Evolutionary conservation across 345 rosid genomes (phyloP), one percentile per base, ranked within the genome.

Genomic region (Leavenworthia alabamica): DNA sequence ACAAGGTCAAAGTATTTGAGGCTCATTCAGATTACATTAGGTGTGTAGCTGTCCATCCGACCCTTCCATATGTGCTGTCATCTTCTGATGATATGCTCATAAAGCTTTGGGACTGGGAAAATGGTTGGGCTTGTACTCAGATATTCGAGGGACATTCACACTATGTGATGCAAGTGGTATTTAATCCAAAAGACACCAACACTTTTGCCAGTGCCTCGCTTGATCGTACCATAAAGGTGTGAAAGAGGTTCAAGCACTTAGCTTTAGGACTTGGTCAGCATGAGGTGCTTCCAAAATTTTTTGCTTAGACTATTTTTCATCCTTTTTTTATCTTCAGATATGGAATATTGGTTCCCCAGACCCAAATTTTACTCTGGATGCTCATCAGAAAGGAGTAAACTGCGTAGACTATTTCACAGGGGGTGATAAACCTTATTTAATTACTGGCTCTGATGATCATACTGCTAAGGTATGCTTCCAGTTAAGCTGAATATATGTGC

Each of bases 41-140:
- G 71, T 85, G 96, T 40, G 82, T 93, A 70, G 86, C 94, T 31
- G 90, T 89, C 63, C 99, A 93, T 73, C 99, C 97, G 29, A 85
- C 84, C 8, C 86, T 83, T 64, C 99, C 99, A 2, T 87, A 81
- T 65, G 88, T 93, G 77, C 65, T 93, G 70, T 89, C 99, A 42
- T 78, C 94, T 22, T 93, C 99, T 22, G 99, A 93, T 84, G 99
- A 93, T 78, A 89, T 85, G 94, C 96, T 87, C 68, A 85, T 93
- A 48, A 93, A 93, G 77, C 90, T 93, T 63, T 93, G 99, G 99
- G 97, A 93, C 69, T 93, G 99, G 99, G 99, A 93, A 71, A 93
- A 89, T 71, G 90, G 87, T 58, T 93, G 99, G 99, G 79, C 75
- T 20, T 89, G 96, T 59, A 81, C 91, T 68, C 94, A 84, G 64